Evolutionary conservation across 2,329 filamentous ascomycete genomes (phyloP).

Genomic region (Fusarium marasasianum): DNA sequence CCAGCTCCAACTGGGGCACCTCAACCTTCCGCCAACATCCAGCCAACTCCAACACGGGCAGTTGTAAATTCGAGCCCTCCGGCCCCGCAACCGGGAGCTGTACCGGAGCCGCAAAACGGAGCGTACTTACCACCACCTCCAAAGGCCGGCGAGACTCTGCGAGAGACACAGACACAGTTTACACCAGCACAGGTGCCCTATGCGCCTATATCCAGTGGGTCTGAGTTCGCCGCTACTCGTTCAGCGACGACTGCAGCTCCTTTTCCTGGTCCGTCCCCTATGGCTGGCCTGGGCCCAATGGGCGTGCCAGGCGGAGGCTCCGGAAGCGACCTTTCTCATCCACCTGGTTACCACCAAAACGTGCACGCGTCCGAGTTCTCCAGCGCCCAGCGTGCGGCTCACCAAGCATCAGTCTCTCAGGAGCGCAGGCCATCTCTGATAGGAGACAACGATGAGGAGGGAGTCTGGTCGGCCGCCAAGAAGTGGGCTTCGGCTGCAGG

Average conservation of each 20-base stretch:
- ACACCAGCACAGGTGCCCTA: slow-evolving; percentile 60
- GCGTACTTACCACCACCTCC: slow-evolving; percentile 59
- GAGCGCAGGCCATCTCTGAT: slow-evolving; percentile 32
- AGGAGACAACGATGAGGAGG: slow-evolving; percentile 50
- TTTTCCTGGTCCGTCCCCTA: slow-evolving; percentile 42
- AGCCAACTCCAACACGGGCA: slow-evolving; percentile 56
- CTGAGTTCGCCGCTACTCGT: slow-evolving; percentile 55
- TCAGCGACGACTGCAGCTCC: slow-evolving; percentile 55
- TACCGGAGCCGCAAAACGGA: slow-evolving; percentile 54
- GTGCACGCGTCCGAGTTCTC: slow-evolving; percentile 61
- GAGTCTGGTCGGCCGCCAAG: slow-evolving; percentile 66
- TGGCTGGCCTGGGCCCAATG: slow-evolving; percentile 40
- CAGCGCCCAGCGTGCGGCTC: slow-evolving; percentile 56
- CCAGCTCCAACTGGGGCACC: slow-evolving; percentile 55
- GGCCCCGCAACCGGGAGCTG: slow-evolving; percentile 66
- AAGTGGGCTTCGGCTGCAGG: slow-evolving; percentile 67
- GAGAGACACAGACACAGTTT: slow-evolving; percentile 47
- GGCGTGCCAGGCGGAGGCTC: slow-evolving; percentile 41
- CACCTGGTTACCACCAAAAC: slow-evolving; percentile 67
- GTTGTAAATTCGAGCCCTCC: slow-evolving; percentile 54
- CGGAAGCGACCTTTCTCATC: slow-evolving; percentile 53
- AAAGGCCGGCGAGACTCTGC: slow-evolving; percentile 57
- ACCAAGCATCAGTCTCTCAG: slow-evolving; percentile 47
- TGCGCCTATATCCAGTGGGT: slow-evolving; percentile 53
- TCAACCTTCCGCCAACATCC: slow-evolving; percentile 48